A percentile compares a stretch with the other conserved stretches of the same genome.
Evolutionary conservation across 2,329 filamentous ascomycete genomes (phyloP).

Genomic region (Capronia americana): DNA sequence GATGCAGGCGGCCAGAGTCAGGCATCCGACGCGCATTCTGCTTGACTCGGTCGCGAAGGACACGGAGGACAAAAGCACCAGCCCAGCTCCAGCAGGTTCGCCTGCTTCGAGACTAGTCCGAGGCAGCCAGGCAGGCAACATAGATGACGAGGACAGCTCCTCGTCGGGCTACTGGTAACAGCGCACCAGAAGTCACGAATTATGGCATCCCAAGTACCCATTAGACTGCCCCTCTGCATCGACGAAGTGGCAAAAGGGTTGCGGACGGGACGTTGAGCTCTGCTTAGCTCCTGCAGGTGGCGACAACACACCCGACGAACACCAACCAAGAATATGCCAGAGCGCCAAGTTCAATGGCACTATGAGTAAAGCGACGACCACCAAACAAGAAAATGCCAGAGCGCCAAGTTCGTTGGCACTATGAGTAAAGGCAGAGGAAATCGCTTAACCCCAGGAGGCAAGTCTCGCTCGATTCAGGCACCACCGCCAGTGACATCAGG

Average conservation of each 20-base stretch:
- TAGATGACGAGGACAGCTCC: slow-evolving; percentile 24
- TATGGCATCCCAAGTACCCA: background rate
- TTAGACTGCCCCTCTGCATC: background rate
- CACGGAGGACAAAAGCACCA: background rate
- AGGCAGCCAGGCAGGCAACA: slow-evolving; percentile 18
- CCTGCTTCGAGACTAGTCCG: slow-evolving; percentile 3
- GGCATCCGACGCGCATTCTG: background rate
- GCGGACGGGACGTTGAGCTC: background rate
- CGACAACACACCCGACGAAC: background rate
- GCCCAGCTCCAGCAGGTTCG: background rate
- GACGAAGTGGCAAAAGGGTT: background rate
- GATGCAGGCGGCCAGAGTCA: slow-evolving; percentile 4
- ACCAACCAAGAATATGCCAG: no score
- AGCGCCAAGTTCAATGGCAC: no score
- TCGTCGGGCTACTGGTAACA: slow-evolving; percentile 13
- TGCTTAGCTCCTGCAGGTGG: background rate
- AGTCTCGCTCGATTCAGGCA: background rate
- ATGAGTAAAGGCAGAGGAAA: background rate
- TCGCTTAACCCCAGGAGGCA: background rate
- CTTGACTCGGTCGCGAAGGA: background rate
- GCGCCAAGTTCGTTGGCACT: no score
- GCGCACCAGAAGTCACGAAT: background rate
- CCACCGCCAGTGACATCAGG: background rate
- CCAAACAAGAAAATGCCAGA: no score
- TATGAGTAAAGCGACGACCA: no score